A percentile compares a stretch with the other conserved stretches of the same genome.
Conservation (phyloP, 371 early-diverging fungal genomes). For the Choanephora cucurbitarum region DNA sequence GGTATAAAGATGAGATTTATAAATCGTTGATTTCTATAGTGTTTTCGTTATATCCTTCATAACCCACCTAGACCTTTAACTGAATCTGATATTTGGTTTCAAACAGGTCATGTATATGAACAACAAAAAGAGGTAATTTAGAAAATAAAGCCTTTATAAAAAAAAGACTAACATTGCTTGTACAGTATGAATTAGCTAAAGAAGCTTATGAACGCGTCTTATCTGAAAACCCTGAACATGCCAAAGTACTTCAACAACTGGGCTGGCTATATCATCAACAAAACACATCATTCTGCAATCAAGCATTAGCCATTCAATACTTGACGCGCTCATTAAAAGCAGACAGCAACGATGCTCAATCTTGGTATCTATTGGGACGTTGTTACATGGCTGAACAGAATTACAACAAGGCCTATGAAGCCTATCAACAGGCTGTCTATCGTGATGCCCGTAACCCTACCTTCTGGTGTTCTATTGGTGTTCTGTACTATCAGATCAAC, state of each 20-base stretch:
- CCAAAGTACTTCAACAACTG: slow-evolving; percentile 91
- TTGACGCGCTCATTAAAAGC: slow-evolving; percentile 80
- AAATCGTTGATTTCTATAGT: slow-evolving; percentile 36
- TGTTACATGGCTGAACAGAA: slow-evolving; percentile 94
- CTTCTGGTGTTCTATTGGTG: slow-evolving; percentile 98
- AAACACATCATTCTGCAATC: slow-evolving; percentile 73
- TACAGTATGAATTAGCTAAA: slow-evolving; percentile 71
- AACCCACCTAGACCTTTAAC: slow-evolving; percentile 89
- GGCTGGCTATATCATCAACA: slow-evolving; percentile 92
- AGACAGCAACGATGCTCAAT: slow-evolving; percentile 86
- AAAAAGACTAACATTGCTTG: neutral
- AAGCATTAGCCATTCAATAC: slow-evolving; percentile 79
- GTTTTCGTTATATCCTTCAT: slow-evolving; percentile 85
- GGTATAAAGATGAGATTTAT: neutral
- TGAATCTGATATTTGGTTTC: slow-evolving; percentile 93
- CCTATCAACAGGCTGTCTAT: slow-evolving; percentile 95
- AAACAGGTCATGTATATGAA: slow-evolving; percentile 94
- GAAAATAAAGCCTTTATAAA: neutral
- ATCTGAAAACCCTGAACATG: slow-evolving; percentile 85
- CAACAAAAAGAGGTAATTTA: slow-evolving; percentile 78
- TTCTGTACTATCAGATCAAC: slow-evolving; percentile 92
- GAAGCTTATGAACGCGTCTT: slow-evolving; percentile 93
- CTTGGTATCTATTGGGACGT: slow-evolving; percentile 92
- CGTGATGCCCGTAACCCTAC: slow-evolving; percentile 91
- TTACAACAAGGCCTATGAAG: slow-evolving; percentile 92